Evolutionary conservation across 1,284 basidiomycete species (phyloP).

Genomic region (Meripilus lineatus): DNA sequence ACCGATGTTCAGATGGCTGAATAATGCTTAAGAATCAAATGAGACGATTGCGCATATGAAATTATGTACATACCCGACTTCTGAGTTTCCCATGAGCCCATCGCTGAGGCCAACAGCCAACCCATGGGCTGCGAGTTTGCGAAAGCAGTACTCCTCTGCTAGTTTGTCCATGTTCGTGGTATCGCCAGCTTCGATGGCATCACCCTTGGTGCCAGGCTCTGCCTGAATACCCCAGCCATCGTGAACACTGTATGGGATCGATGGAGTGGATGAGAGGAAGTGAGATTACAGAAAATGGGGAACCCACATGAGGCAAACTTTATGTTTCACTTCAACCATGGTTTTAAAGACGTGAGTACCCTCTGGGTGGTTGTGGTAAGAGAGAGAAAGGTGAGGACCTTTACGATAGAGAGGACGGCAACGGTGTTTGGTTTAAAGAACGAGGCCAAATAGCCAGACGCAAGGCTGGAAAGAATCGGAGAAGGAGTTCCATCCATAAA

Average conservation of each 20-base stretch:
- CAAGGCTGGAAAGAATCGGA: too few species aligned
- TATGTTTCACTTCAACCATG: slow-evolving; percentile 67
- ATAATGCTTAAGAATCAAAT: neutral
- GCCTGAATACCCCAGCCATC: slow-evolving; percentile 88
- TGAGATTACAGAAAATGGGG: neutral
- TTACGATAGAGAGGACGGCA: too few species aligned
- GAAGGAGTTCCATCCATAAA: too few species aligned
- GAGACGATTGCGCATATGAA: neutral
- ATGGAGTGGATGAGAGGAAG: neutral
- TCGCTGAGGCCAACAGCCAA: slow-evolving; percentile 85
- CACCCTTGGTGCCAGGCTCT: slow-evolving; percentile 68
- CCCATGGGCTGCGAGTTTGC: slow-evolving; percentile 78
- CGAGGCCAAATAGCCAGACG: too few species aligned
- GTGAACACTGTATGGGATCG: slow-evolving; percentile 60
- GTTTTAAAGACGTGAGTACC: slow-evolving; percentile 1
- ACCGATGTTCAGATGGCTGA: slow-evolving; percentile 86
- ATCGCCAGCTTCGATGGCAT: slow-evolving; percentile 79
- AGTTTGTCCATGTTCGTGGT: slow-evolving; percentile 88
- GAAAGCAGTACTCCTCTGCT: slow-evolving; percentile 68
- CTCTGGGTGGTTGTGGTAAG: neutral
- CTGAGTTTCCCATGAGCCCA: slow-evolving; percentile 93
- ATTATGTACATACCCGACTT: slow-evolving; percentile 70
- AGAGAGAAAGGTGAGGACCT: neutral
- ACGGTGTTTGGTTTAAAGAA: too few species aligned
- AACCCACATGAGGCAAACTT: slow-evolving; percentile 84